These are phyloP conservation scores for Diaporthe ilicicola DNA, from an alignment of 2,329 filamentous ascomycete genomes.

Conservation along the genomic window DNA sequence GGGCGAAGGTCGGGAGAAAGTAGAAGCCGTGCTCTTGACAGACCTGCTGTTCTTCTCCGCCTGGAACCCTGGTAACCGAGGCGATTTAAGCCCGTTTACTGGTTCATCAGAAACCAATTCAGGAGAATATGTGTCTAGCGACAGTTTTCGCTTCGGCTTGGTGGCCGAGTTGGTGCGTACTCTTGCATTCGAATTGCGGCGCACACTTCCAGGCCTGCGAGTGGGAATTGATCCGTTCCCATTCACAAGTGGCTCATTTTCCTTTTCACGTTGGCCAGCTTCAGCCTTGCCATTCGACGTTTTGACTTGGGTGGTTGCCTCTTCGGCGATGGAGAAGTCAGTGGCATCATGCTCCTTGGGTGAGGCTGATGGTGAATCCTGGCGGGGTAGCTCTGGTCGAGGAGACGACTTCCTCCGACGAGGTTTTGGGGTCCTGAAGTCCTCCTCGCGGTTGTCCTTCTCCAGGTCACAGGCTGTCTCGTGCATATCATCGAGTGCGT, in stretches of 20 bases:
- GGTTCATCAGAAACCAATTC: conserved; percentile 42
- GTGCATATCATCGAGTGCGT: conserved; percentile 59
- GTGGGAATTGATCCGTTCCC: conserved; percentile 16
- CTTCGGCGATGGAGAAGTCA: conserved; percentile 28
- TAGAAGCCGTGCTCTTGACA: conserved; percentile 36
- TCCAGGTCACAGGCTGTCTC: conserved; percentile 46
- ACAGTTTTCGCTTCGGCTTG: conserved; percentile 43
- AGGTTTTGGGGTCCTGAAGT: conserved; percentile 31
- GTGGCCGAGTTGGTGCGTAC: conserved; percentile 42
- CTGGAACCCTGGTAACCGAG: conserved; percentile 37
- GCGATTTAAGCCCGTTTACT: conserved; percentile 42
- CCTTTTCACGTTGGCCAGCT: background rate
- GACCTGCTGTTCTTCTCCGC: conserved; percentile 38
- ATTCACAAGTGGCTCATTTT: conserved; percentile 19
- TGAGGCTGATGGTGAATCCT: background rate
- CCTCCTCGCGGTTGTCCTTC: conserved; percentile 40
- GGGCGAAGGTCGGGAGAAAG: conserved; percentile 44
- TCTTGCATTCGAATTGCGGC: conserved; percentile 46
- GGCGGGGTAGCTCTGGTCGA: conserved; percentile 21
- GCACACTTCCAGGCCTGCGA: conserved; percentile 34
- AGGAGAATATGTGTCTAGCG: conserved; percentile 43
- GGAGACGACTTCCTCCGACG: conserved; percentile 26
- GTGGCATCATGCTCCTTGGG: conserved; percentile 7
- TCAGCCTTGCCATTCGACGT: background rate
- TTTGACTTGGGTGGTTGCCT: conserved; percentile 1